phyloP scores from a whole-genome alignment of 805 yeast species.

The Yarrowia keelungensis region DNA sequence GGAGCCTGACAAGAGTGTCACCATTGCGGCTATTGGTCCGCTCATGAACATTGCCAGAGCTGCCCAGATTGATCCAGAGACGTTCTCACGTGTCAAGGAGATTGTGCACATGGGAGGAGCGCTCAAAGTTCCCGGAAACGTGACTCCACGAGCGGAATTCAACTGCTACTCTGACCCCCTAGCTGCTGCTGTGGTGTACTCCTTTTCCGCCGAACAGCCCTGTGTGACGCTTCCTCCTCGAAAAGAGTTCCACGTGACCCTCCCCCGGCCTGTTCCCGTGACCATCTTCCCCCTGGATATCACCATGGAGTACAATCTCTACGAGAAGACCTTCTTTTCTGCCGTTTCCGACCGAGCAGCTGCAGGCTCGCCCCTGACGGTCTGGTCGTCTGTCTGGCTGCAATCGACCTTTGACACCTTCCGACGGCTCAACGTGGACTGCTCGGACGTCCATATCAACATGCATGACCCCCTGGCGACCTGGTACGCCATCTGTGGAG shows the following conservation, averaged over 20 bases:
- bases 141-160: conserved; percentile 54
- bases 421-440: conserved; percentile 43
- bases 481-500: conserved; percentile 47
- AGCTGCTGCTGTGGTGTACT: conserved; percentile 52
- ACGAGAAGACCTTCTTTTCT: conserved; percentile 40
- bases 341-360: conserved; percentile 29
- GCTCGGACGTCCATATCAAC: conserved; percentile 42
- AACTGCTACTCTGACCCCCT: conserved; percentile 53
- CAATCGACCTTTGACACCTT: conserved; percentile 45
- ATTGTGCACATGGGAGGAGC: conserved; percentile 54
- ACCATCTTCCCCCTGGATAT: conserved; percentile 52
- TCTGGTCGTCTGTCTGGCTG: conserved; percentile 51
- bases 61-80: conserved; percentile 50
- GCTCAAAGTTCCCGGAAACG: conserved; percentile 51
- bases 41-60: conserved; percentile 54
- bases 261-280: conserved; percentile 46
- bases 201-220: conserved; percentile 49
- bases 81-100: conserved; percentile 50
- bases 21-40: conserved; percentile 53
- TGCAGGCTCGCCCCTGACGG: conserved; percentile 47
- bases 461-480: conserved; percentile 54
- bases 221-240: conserved; percentile 46
- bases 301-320: conserved; percentile 49
- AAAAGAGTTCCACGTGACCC: conserved; percentile 41
- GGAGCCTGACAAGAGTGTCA: conserved; percentile 51